A percentile compares a stretch with the other conserved stretches of the same genome.
phyloP scores from a whole-genome alignment of 805 yeast species.

The Nakazawaea molendinolei region DNA sequence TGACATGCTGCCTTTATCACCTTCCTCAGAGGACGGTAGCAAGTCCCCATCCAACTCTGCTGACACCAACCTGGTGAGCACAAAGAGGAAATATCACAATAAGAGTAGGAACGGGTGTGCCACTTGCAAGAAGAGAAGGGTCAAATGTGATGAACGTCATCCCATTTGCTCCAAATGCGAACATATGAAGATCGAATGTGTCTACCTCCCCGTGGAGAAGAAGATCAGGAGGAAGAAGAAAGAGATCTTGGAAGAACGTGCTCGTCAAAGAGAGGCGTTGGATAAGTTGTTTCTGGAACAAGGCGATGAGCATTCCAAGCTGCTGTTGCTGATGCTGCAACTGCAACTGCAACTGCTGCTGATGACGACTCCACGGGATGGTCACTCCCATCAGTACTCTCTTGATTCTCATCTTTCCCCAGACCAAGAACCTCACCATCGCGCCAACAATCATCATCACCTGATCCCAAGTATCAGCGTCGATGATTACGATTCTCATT shows the following conservation, averaged over 20 bases:
- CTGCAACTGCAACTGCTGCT: constrained; percentile 17
- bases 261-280: no score
- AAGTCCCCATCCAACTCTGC: not conserved
- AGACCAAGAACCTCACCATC: constrained; percentile 12
- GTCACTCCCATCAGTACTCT: no score
- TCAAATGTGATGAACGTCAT: constrained; percentile 84
- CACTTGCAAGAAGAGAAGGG: constrained; percentile 83
- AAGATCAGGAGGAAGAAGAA: constrained; percentile 11
- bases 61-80: no score
- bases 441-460: constrained; percentile 2
- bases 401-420: no score
- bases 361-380: not conserved
- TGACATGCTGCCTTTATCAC: not conserved
- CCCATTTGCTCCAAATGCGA: constrained; percentile 77
- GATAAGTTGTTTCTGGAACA: not conserved
- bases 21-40: constrained; percentile 6
- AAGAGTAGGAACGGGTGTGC: constrained; percentile 87
- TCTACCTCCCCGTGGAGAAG: constrained; percentile 32
- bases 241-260: constrained; percentile 10
- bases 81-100: constrained; percentile 79
- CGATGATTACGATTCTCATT: constrained; percentile 1
- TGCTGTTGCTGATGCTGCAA: constrained; percentile 15
- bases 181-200: constrained; percentile 74
- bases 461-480: constrained; percentile 12
- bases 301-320: not conserved